Base-by-base conservation (phyloP, 176 grass and related monocot genomes). In the Melocanna baccifera region DNA sequence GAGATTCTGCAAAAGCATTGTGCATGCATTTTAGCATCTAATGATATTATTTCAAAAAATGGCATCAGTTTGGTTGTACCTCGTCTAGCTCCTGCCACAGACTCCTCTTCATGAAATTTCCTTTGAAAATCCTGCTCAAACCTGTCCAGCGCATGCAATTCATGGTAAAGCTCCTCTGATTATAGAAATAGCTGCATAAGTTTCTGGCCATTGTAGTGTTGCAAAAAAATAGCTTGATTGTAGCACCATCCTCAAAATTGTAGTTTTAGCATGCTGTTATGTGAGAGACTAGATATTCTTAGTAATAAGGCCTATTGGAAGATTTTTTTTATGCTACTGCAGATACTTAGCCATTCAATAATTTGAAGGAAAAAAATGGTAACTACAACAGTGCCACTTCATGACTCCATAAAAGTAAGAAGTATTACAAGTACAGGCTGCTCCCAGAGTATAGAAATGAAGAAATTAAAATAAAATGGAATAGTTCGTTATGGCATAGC, bases 91-190 rank as follows among this genome's bases (percentile, higher is more conserved):
- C 89, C 83, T 62, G 85, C 85, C 52, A 87, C 48, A 22, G 85
- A 83, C 34, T 95, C 91, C 57, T 98, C 96, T 61, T 98, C 91
- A 52, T 90, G 83, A 95, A 93, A 89, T 73, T 93, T 98, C 37
- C 91, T 95, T 86, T 71, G 32, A 71, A 88, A 95, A 86, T 93
- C 92, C 79, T 93, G 93, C 69, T 98, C 96, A 87, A 95, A 92
- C 71, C 92, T 93, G 73, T 93, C 96, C 76, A 95, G 77, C 3
- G 91, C 93, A 28, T 95, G 96, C 53, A 90, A 64, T 68, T 98
- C 96, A 74, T 95, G 96, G 84, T 98, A 98, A 41, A 98, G 93
- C 29, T 98, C 92, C 92, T 97, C 88, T 48, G 82, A 15, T 80
- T 62, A 81, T 12, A 85, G 41, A 45, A 77, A 3, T 72, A 47